These are phyloP conservation scores for Coemansia sp. DNA, from an alignment of 192 early-diverging fungal species.

Conservation along the genomic window DNA sequence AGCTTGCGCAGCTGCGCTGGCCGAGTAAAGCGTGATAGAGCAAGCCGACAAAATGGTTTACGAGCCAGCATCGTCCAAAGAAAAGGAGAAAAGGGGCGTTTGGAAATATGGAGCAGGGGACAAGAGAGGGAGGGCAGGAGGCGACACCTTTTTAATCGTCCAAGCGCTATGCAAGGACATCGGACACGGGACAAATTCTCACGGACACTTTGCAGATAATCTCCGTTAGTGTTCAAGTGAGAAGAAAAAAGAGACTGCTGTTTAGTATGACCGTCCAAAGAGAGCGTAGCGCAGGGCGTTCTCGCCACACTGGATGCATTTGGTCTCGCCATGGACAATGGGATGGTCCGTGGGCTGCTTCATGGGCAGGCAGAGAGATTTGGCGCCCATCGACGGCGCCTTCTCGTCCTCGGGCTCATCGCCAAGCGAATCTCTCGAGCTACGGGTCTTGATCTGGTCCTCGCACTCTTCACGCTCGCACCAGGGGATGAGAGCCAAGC, in stretches of 20 bases:
- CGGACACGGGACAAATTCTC: neutral
- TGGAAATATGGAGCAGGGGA: neutral
- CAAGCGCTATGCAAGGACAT: neutral
- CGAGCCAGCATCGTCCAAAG: neutral
- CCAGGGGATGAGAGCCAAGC: slow-evolving; percentile 89
- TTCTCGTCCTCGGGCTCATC: slow-evolving; percentile 89
- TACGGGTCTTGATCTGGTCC: slow-evolving; percentile 93
- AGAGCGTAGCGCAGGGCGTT: slow-evolving; percentile 76
- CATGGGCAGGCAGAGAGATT: slow-evolving; percentile 96
- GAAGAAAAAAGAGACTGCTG: too few species aligned
- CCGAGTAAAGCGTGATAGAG: neutral
- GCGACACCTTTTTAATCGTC: neutral
- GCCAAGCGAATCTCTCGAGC: slow-evolving; percentile 59
- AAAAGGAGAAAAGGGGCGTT: slow-evolving; percentile 4
- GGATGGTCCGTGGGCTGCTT: slow-evolving; percentile 84
- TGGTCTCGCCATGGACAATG: slow-evolving; percentile 78
- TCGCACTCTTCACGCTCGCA: slow-evolving; percentile 90
- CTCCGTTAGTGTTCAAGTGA: neutral
- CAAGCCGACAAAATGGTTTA: neutral
- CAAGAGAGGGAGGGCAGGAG: neutral
- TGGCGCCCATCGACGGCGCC: slow-evolving; percentile 99
- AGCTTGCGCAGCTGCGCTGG: neutral
- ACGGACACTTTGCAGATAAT: neutral
- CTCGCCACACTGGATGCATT: slow-evolving; percentile 79
- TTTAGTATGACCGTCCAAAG: slow-evolving; percentile 83